Conservation (phyloP, 768 basidiomycete genomes). For the Rubroboletus satanas region DNA sequence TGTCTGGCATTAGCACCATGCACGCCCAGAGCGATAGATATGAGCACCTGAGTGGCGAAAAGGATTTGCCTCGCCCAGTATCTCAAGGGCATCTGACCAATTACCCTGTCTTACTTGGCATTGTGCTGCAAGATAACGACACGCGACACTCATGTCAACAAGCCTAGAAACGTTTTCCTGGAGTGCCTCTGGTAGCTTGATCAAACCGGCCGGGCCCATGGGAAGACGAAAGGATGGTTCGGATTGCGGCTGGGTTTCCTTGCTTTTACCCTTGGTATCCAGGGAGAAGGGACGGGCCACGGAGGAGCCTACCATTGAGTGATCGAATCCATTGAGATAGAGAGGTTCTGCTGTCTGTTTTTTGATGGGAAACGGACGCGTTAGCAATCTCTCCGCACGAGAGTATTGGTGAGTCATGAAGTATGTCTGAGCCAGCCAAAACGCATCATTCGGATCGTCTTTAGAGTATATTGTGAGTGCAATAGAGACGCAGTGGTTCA, state of each 20-base stretch:
- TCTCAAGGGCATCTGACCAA: constrained; percentile 87
- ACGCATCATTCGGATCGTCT: constrained; percentile 97
- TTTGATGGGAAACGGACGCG: constrained; percentile 71
- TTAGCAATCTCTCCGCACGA: constrained; percentile 87
- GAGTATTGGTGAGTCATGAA: constrained; percentile 96
- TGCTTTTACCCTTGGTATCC: constrained; percentile 57
- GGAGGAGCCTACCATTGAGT: constrained; percentile 20
- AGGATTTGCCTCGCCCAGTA: constrained; percentile 91
- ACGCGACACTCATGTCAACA: constrained; percentile 93
- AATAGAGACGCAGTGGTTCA: constrained; percentile 1
- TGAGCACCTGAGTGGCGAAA: constrained; percentile 65
- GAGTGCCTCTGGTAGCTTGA: constrained; percentile 62
- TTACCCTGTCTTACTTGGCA: constrained; percentile 90
- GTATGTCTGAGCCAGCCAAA: constrained; percentile 98
- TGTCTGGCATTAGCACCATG: constrained; percentile 22
- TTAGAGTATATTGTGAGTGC: constrained; percentile 4
- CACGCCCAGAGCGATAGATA: background rate
- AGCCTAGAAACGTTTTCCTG: constrained; percentile 69
- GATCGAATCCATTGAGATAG: constrained; percentile 24
- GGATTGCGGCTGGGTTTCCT: constrained; percentile 43
- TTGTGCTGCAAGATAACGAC: constrained; percentile 94
- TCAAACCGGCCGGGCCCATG: constrained; percentile 66
- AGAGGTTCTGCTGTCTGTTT: constrained; percentile 38
- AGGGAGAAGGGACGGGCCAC: constrained; percentile 42
- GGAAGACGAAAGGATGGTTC: constrained; percentile 54